Evolutionary conservation across 257 asterid genomes (phyloP).

Genomic region (Leonotis leonurus): DNA sequence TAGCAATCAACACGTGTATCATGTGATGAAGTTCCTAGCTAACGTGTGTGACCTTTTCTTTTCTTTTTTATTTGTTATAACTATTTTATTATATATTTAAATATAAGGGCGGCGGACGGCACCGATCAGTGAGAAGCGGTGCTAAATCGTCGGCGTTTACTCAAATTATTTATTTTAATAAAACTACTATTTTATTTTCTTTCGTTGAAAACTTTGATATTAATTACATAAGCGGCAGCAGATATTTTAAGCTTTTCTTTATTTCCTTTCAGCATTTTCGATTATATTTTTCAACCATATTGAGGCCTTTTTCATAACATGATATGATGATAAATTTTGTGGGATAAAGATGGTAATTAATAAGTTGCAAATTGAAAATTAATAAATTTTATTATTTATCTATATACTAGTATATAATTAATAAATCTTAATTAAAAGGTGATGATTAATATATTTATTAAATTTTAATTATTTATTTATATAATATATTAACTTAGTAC

Average conservation of each 20-base stretch:
- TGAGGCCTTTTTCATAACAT: too few species aligned
- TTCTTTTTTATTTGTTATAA: not conserved
- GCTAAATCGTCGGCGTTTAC: not conserved
- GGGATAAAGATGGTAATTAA: too few species aligned
- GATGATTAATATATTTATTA: too few species aligned
- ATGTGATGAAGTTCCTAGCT: not conserved
- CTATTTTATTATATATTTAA: not conserved
- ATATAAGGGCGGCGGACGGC: conserved; percentile 10
- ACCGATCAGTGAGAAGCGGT: conserved; percentile 8
- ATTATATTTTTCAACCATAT: not conserved
- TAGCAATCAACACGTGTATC: not conserved
- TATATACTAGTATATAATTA: too few species aligned
- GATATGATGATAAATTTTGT: too few species aligned
- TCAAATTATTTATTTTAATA: not conserved
- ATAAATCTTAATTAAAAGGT: too few species aligned
- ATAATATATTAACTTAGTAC: too few species aligned
- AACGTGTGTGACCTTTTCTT: not conserved
- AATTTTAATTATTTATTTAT: too few species aligned
- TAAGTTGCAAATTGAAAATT: too few species aligned
- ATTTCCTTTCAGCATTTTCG: not conserved
- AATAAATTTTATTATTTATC: too few species aligned
- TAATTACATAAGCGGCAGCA: not conserved
- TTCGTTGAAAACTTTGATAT: not conserved
- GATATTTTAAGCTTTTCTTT: too few species aligned
- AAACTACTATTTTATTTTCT: not conserved